Evolutionary conservation across 805 yeast genomes (phyloP).

Genomic region (Wickerhamiella kurtzmanii): DNA sequence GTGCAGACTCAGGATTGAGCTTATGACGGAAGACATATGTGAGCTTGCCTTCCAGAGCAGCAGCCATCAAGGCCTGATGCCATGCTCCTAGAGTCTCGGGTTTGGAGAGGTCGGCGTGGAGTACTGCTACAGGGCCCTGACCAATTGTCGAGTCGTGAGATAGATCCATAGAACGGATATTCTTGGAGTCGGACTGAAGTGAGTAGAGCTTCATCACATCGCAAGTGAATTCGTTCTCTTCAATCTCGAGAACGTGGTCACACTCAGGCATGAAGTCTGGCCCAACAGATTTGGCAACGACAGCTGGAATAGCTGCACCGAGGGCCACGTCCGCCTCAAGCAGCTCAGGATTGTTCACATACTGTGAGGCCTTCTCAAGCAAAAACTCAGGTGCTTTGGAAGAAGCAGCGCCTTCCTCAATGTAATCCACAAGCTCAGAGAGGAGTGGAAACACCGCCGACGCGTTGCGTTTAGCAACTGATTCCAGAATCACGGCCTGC

Average conservation of each 20-base stretch:
- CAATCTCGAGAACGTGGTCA: slow-evolving; percentile 38
- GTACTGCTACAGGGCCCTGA: slow-evolving; percentile 37
- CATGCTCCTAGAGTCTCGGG: slow-evolving; percentile 36
- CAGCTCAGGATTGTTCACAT: slow-evolving; percentile 13
- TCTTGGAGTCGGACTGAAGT: slow-evolving; percentile 32
- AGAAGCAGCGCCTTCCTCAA: slow-evolving; percentile 10
- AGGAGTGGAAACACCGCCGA: slow-evolving; percentile 26
- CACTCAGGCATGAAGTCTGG: slow-evolving; percentile 28
- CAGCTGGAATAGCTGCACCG: slow-evolving; percentile 43
- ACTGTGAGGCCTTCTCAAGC: slow-evolving; percentile 14
- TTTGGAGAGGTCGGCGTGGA: slow-evolving; percentile 55
- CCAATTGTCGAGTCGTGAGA: slow-evolving; percentile 38
- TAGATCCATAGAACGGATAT: slow-evolving; percentile 2
- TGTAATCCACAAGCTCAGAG: slow-evolving; percentile 14
- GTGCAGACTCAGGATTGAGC: neutral
- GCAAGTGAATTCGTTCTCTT: slow-evolving; percentile 45
- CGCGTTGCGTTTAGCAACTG: slow-evolving; percentile 23
- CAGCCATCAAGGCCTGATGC: slow-evolving; percentile 43
- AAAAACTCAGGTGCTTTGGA: slow-evolving; percentile 14
- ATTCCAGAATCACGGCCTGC: slow-evolving; percentile 17
- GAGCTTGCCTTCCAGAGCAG: slow-evolving; percentile 51
- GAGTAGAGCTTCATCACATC: slow-evolving; percentile 68
- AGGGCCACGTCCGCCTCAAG: slow-evolving; percentile 35
- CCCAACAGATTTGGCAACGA: slow-evolving; percentile 41
- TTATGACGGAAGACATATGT: slow-evolving; percentile 66